Evolutionary conservation across 139 green algal genomes (phyloP), one percentile per base, ranked within the genome.

Genomic region (Tetraselmis chui): DNA sequence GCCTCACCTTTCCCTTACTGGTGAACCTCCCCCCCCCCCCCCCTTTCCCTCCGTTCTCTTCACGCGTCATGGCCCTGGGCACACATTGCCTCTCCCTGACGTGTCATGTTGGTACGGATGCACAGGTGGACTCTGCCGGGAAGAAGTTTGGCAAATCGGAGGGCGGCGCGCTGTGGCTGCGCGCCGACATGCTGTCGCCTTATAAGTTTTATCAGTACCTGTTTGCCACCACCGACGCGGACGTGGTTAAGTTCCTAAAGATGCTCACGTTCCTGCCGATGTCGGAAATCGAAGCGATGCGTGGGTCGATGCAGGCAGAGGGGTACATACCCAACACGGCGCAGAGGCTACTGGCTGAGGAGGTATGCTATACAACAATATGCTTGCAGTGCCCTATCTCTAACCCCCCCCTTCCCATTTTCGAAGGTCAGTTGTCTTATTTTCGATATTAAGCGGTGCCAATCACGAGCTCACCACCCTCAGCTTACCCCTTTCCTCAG

Each of bases 161-260:
- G 80, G 89, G 87, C 28, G 97, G 97, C 18, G 97, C 96, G 27
- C 84, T 99, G n/a, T 98, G 95, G 94, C 92, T 98, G 29, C 85
- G 87, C 24, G 80, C 92, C 1, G 91, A 95, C 28, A 94, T 93
- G 85, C 90, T 99, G 31, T 98, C 93, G 0, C 95, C 97, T 23
- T 99, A 98, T 91, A 94, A 98, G 84, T 98, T 99, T 84, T 99
- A 99, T 87, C 95, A 99, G 90, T 93, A 96, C 81, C 87, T 98
- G 0, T 95, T 97, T 75, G 85, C 88, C 28, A 93, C 90, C 1
- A 82, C 92, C 1, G 95, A 98, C 83, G 89, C 89, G 1, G 95
- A 98, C 81, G 94, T 98, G 30, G 83, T 97, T 79, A 91, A 90
- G 76, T 97, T 98, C 83, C 86, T 98, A 82, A 90, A 91, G 75